Evolutionary conservation across 345 rosid genomes (phyloP), one percentile per base, ranked within the genome.

Genomic region (Punica granatum): DNA sequence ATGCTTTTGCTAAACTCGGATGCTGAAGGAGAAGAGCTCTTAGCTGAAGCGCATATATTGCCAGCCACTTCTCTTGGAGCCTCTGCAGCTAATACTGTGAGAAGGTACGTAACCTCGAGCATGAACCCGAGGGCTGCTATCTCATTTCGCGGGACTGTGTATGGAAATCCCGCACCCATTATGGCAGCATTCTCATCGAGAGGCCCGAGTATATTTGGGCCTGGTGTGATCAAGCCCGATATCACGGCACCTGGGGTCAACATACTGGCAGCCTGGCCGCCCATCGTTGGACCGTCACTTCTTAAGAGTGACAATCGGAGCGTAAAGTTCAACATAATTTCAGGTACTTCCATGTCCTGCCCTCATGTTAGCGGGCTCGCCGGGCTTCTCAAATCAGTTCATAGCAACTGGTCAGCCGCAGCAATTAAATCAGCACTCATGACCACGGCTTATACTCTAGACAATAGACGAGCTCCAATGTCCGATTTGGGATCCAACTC

Each of bases 281-380:
- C 88, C 0, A 62, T 25, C 32, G 54, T 62, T 13, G 76, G 86
- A 68, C 95, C 95, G 3, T 81, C 85, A 9, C 62, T 61, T 31
- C 77, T 86, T 32, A 58, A 63, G 42, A 72, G 69, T 1, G 98
- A 92, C 63, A 77, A 80, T 8, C 83, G 98, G 64, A 75, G 85
- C 0, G 92, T 86, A 31, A 25, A 69, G 1, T 88, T 86, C 85
- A 88, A 90, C 69, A 72, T 92, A 39, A 61, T 80, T 30, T 90
- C 98, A 1, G 98, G 97, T 43, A 92, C 97, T 2, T 92, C 97
- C 10, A 92, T 92, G 98, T 77, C 96, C 1, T 90, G 96, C 66
- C 95, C 98, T 1, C 98, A 92, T 67, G 74, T 86, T 12, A 83
- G 86, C 60, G 98, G 98, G 70, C 70, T 92, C 7, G 98, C 92